These are phyloP conservation scores for Lantana camara DNA, from an alignment of 257 asterid species.

Conservation along the genomic window DNA sequence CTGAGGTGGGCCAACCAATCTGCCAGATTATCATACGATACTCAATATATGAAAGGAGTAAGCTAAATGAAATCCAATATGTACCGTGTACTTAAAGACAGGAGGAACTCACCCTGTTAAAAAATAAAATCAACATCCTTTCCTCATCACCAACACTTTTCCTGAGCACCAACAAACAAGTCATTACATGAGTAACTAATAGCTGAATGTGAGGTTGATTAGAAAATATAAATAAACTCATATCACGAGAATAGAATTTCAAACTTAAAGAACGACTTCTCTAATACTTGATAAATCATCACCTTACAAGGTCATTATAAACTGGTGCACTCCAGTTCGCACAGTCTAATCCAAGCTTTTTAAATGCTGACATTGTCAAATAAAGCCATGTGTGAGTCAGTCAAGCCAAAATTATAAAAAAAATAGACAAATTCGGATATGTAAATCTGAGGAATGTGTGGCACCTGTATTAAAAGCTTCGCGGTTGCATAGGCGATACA, in stretches of 20 bases:
- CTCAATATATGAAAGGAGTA: slow-evolving; percentile 15
- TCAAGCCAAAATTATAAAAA: background rate
- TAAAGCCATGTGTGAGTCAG: slow-evolving; percentile 28
- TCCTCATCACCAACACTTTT: slow-evolving; percentile 90
- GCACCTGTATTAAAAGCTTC: slow-evolving; percentile 87
- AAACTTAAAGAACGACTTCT: slow-evolving; percentile 19
- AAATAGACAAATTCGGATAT: background rate
- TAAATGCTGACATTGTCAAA: slow-evolving; percentile 69
- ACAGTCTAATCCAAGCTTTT: slow-evolving; percentile 95
- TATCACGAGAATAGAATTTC: slow-evolving; percentile 6
- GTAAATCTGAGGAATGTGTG: slow-evolving; percentile 25
- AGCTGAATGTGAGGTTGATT: background rate
- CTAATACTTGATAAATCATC: slow-evolving; percentile 21
- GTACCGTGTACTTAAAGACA: background rate
- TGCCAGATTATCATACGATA: slow-evolving; percentile 33
- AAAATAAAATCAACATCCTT: slow-evolving; percentile 81
- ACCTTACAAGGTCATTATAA: slow-evolving; percentile 87
- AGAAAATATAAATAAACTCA: background rate
- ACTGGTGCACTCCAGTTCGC: slow-evolving; percentile 98
- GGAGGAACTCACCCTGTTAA: slow-evolving; percentile 70
- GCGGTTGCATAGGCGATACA: slow-evolving; percentile 71
- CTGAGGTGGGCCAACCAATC: slow-evolving; percentile 99
- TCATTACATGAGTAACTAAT: background rate
- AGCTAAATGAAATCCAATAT: background rate
- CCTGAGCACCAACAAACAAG: slow-evolving; percentile 48